Conservation (phyloP, 2,329 filamentous ascomycete genomes). For the Westerdykella ornata region DNA sequence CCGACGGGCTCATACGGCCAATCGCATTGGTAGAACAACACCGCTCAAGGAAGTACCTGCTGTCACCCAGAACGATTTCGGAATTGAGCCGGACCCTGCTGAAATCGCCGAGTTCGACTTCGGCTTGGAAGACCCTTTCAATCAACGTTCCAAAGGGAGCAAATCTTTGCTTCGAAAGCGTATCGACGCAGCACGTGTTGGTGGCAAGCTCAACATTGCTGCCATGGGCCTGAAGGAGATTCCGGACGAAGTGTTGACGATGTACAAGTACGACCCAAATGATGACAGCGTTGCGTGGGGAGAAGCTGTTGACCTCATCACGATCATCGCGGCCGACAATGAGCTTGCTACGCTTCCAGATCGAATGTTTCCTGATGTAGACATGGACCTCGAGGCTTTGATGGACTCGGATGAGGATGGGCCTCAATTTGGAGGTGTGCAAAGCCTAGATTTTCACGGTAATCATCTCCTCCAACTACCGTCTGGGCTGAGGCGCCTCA, state of each 20-base stretch:
- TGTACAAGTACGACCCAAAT: conserved; percentile 72
- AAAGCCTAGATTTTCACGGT: conserved; percentile 77
- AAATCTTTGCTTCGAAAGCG: conserved; percentile 66
- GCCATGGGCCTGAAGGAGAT: conserved; percentile 74
- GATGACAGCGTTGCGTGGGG: conserved; percentile 69
- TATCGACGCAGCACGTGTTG: conserved; percentile 63
- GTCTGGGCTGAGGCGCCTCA: conserved; percentile 64
- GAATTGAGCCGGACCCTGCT: conserved; percentile 27
- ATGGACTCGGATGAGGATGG: conserved; percentile 59
- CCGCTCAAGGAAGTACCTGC: conserved; percentile 21
- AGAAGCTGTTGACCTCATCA: conserved; percentile 79
- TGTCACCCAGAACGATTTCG: conserved; percentile 12
- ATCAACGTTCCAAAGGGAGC: conserved; percentile 54
- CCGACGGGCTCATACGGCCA: conserved; percentile 32
- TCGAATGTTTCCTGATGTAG: conserved; percentile 67
- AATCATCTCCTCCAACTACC: conserved; percentile 71
- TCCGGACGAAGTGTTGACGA: conserved; percentile 74
- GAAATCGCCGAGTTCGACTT: conserved; percentile 49
- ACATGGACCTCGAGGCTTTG: conserved; percentile 44
- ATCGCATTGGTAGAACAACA: conserved; percentile 18
- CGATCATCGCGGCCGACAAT: conserved; percentile 84
- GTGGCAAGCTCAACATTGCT: conserved; percentile 81
- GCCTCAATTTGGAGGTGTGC: conserved; percentile 74
- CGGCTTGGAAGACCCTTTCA: conserved; percentile 62
- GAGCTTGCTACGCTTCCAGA: conserved; percentile 71